Percentiles rank a stretch among this genome's conserved stretches.
These are phyloP conservation scores for Flammula alnicola DNA, from an alignment of 1,284 basidiomycete species.

Conservation along the genomic window DNA sequence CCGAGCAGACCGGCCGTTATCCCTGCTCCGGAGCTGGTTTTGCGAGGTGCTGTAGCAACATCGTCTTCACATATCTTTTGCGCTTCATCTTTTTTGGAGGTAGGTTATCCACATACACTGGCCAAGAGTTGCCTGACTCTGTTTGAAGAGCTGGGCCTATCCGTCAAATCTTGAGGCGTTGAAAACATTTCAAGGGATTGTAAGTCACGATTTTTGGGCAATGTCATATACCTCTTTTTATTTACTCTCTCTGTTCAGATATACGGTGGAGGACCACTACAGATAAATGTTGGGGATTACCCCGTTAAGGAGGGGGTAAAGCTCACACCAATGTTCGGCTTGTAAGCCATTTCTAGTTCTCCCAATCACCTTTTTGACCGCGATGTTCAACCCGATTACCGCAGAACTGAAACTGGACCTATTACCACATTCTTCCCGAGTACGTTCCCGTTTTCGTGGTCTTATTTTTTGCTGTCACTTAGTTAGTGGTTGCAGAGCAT, in stretches of 20 bases:
- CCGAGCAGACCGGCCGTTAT: constrained; percentile 2
- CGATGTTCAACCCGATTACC: neutral
- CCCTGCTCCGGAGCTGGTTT: constrained; percentile 5
- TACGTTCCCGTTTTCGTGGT: neutral
- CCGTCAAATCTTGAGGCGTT: neutral
- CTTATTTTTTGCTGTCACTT: neutral
- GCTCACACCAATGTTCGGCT: constrained; percentile 6
- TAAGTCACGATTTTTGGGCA: neutral
- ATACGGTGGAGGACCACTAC: constrained; percentile 8
- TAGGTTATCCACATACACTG: neutral
- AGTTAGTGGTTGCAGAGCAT: neutral
- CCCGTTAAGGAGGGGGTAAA: constrained; percentile 4
- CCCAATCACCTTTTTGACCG: no score
- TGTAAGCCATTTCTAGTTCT: neutral
- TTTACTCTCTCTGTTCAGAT: constrained; percentile 3
- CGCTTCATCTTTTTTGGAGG: constrained; percentile 9
- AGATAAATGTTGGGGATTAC: neutral
- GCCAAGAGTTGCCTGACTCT: neutral
- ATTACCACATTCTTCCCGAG: constrained; percentile 9
- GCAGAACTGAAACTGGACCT: constrained; percentile 8
- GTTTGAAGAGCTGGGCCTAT: constrained; percentile 6
- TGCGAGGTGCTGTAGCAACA: constrained; percentile 1
- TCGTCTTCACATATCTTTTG: constrained; percentile 5
- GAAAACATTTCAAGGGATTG: constrained; percentile 2
- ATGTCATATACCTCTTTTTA: no score